Base-by-base conservation (phyloP, 2,329 filamentous ascomycete genomes). In the Hysterium pulicare region DNA sequence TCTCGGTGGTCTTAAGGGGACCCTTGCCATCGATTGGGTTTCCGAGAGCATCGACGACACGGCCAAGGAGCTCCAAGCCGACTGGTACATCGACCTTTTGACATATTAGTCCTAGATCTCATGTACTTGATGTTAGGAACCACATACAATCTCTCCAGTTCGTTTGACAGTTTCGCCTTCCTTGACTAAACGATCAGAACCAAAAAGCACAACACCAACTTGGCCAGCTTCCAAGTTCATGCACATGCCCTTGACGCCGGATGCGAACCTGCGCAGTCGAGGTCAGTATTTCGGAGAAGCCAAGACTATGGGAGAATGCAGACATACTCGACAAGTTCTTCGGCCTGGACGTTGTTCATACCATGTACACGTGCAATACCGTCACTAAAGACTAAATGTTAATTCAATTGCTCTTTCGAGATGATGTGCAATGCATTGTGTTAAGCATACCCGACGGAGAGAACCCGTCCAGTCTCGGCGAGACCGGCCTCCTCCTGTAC, bases 151-250 rank as follows among this genome's bases (percentile, higher is more conserved):
- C 78, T 95, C 82, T 74, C 93, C 93, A 67, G 93, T 98, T 85
- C 93, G 91, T 87, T 95, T 97, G 76, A 98, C 93, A 58, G 87
- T 91, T 83, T 98, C 91, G 71, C 93, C 93, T 78, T 98, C 93
- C 82, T 89, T 93, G 84, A 98, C 93, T 66, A 96, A 83, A 90
- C 93, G 90, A 79, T 98, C 93, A 70, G 93, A 97, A 85, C 93
- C 93, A 83, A 98, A 98, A 70, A 98, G 83, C 83, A 98, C 93
- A 69, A 98, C 90, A 95, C 93, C 93, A 79, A 98, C 93, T 78
- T 97, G 93, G 74, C 93, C 93, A 75, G 93, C 93, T 81, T 98
- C 93, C 77, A 98, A 85, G 87, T 98, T 98, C 91, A 98, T 97
- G 88, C 91, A 97, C 93, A 98, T 98, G 75, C 93, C 93, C 86